Base-by-base conservation (phyloP, 1,139 yeast genomes). In the Arxiozyma slooffiae region DNA sequence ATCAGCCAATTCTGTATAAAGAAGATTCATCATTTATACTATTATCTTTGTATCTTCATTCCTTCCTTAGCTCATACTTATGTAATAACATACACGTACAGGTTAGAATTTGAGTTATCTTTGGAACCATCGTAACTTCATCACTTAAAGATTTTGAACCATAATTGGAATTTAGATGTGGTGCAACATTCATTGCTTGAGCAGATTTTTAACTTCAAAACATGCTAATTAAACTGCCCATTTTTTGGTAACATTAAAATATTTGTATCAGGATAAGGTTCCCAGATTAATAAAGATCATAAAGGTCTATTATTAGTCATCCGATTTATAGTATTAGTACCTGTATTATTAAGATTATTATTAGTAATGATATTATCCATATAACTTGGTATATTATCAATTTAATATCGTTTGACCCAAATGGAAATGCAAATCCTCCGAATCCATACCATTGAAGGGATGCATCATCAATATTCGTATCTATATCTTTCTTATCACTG, bases 81-180 rank as follows among this genome's bases (percentile, higher is more conserved):
- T 63, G 69, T 23, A 69, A 51, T 3, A 68, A 60, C 61, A 70
- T 54, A 9, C 70, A 59, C 71, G 69, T 68, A 52, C 71, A 67
- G 0, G 68, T 61, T 30, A 67, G 48, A 6, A 67, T 65, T 47
- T 64, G 57, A 1, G 71, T 62, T 41, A 58, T 57, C 56, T 63
- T 63, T 0, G 71, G 66, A 8, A 68, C 57, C 30, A 58, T 57
- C n/a, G 52, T 22, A 2, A 61, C 37, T 6, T 46, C 49, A 41
- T 34, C 20, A 16, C 23, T 20, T 18, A 21, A 5, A 6, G 34
- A 7, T 20, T 17, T 22, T n/a, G 30, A n/a, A 11, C 11, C 24
- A 6, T 51, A 50, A 23, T 53, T 48, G 14, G 47, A 44, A 5
- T 45, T 47, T n/a, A 24, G 26, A 4, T 50, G 17, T 14, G 9